Percentiles rank a stretch among this genome's conserved stretches.
phyloP scores from a whole-genome alignment of 768 basidiomycete genomes.

The Cantharellus cinnabarinus region DNA sequence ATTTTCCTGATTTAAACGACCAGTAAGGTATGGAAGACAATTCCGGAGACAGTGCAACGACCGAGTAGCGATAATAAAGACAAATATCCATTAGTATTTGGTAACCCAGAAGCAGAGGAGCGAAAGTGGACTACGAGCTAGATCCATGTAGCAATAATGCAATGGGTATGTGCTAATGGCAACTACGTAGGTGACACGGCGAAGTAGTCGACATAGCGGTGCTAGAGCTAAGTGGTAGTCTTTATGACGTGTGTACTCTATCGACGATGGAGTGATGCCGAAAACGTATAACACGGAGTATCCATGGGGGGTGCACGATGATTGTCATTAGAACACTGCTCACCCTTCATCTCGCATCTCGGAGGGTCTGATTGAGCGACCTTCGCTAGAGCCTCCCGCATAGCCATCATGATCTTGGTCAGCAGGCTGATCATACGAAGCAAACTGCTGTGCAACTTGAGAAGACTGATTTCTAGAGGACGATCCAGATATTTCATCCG shows the following conservation, averaged over 20 bases:
- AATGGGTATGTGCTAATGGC: neutral
- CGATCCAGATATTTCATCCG: conserved; percentile 13
- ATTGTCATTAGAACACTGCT: conserved; percentile 23
- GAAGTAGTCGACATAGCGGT: too few relatives aligned
- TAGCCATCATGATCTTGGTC: conserved; percentile 8
- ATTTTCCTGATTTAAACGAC: conserved; percentile 56
- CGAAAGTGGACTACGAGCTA: conserved; percentile 3
- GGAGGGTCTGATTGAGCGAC: conserved; percentile 37
- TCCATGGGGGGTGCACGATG: neutral
- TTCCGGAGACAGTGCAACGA: conserved; percentile 6
- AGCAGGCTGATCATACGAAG: conserved; percentile 39
- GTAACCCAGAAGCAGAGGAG: conserved; percentile 4
- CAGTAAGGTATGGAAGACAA: conserved; percentile 11
- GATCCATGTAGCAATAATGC: neutral
- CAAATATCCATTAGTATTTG: conserved; percentile 15
- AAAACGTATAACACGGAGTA: neutral
- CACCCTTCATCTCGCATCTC: conserved; percentile 99
- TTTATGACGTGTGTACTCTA: neutral
- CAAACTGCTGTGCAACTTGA: conserved; percentile 45
- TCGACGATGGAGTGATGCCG: neutral
- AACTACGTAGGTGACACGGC: too few relatives aligned
- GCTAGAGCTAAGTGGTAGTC: conserved; percentile 2
- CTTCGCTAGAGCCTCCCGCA: conserved; percentile 29
- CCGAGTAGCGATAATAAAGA: conserved; percentile 23
- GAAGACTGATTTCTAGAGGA: conserved; percentile 17